phyloP scores from a whole-genome alignment of 139 green algal species.

The Raphidocelis subcapitata region DNA sequence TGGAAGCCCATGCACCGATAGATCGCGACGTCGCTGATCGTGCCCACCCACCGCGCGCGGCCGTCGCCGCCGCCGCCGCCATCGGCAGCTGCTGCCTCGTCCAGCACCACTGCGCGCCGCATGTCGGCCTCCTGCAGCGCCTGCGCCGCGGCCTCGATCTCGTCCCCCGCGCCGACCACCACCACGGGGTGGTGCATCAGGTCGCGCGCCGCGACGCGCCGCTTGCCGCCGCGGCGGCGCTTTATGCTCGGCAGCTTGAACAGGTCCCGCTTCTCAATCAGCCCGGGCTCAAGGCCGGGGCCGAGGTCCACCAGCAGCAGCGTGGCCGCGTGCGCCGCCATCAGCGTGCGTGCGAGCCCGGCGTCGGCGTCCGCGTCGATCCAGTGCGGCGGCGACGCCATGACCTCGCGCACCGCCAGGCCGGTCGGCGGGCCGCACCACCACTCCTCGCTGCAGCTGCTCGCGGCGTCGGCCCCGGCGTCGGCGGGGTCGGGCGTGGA shows the following conservation, averaged over 20 bases:
- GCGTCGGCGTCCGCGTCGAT: constrained; percentile 36
- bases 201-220: constrained; percentile 18
- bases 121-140: constrained; percentile 23
- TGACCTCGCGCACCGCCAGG: constrained; percentile 23
- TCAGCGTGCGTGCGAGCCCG: constrained; percentile 27
- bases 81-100: neutral
- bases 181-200: constrained; percentile 45
- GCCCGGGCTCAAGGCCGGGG: constrained; percentile 22
- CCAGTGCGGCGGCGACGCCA: constrained; percentile 14
- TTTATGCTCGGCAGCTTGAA: constrained; percentile 35
- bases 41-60: constrained; percentile 33
- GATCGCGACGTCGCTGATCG: constrained; percentile 36
- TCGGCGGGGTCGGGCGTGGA: neutral
- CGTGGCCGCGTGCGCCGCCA: constrained; percentile 30
- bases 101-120: constrained; percentile 34
- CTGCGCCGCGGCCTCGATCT: constrained; percentile 24
- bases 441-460: constrained; percentile 27
- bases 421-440: constrained; percentile 16
- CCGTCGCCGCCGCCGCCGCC: neutral
- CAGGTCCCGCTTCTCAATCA: constrained; percentile 47
- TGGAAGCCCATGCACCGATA: constrained; percentile 18
- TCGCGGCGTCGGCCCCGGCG: neutral
- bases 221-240: neutral
- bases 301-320: constrained; percentile 46
- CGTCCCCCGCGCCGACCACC: constrained; percentile 17